Base-by-base conservation (phyloP, 2,329 filamentous ascomycete genomes). In the Curvularia hawaiiensis region DNA sequence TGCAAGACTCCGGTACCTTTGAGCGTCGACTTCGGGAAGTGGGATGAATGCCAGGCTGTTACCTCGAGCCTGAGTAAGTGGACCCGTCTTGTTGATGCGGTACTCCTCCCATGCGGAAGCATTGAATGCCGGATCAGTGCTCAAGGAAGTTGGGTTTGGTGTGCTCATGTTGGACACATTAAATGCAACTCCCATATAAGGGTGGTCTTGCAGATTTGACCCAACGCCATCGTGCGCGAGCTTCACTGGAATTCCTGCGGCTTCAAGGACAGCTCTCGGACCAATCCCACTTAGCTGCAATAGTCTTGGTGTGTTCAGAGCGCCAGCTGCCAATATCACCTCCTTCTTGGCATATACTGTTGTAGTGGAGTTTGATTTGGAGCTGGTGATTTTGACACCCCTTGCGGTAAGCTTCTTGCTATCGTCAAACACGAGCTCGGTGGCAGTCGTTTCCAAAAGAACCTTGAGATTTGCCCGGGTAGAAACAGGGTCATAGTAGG, bases 311-410 rank as follows among this genome's bases (percentile, higher is more conserved):
- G 87, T 8, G 83, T 86, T 65, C 83, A 80, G 28, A 84, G 69
- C 75, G 26, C 79, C 82, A 2, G 87, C 87, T 1, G 84, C 85
- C 1, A 90, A 68, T 18, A 90, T 79, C 5, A 89, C 80, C 63
- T 89, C 87, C 31, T 69, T 67, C 41, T 61, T 70, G 4, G 69
- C 71, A 46, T 68, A 68, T 1, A 68, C 62, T 9, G 58, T 67
- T 18, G 47, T 61, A 7, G 61, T 61, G 8, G 46, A 47, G n/a
- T 56, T 57, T 5, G 59, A 66, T 28, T 60, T 58, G n/a, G 60
- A 64, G 40, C 64, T 49, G 10, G 60, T 65, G n/a, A 71, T 50
- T 43, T 65, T 66, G 28, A 74, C 70, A 14, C 71, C 70, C 28
- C 52, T 62, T 3, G 67, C 68, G 22, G 58, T 62, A 16, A 69